Evolutionary conservation across 2,329 filamentous ascomycete genomes (phyloP), one percentile per base, ranked within the genome.

Genomic region (Penicillium sp.): DNA sequence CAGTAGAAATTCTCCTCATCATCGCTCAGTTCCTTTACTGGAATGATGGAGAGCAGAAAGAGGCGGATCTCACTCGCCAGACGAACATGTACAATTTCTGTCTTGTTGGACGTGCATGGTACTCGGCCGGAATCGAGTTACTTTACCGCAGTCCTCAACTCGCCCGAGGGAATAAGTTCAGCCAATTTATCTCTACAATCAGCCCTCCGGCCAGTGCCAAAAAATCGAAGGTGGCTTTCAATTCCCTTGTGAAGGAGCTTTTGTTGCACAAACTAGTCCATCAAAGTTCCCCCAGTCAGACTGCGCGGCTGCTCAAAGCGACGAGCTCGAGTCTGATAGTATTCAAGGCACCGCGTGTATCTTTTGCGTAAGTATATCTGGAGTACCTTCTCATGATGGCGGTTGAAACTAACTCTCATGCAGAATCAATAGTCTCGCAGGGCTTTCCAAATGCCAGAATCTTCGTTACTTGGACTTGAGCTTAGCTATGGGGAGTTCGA

Each of bases 301-400:
- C 83, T 0, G 80, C 83, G 17, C 77, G 83, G 26, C 66, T 86
- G 7, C 69, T 86, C 3, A 76, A 80, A 20, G 72, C 81, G 43
- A 77, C 81, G 1, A 84, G 82, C 54, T 66, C 69, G 5, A 77
- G 71, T 2, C 63, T 87, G 15, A 72, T 80, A 54, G 65, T 70
- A n/a, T 85, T 86, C 62, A 65, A 79, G 40, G 82, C 84, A 1
- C 84, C 84, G 1, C 80, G 81, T 52, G 75, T 80, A 4, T 80
- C 78, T 3, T 86, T 86, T 59, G 79, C 78, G 74, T 78, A 60
- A 64, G 75, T 68, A 7, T 20, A 10, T 30, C 23, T 17, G 12
- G 10, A 43, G 1, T 2, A 23, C 13, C 8, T 2, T 18, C 21
- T 18, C 23, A n/a, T 15, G 7, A 15, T 41, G 30, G 13, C 23